phyloP scores from a whole-genome alignment of 192 early-diverging fungal species.

The Coemansia erecta region DNA sequence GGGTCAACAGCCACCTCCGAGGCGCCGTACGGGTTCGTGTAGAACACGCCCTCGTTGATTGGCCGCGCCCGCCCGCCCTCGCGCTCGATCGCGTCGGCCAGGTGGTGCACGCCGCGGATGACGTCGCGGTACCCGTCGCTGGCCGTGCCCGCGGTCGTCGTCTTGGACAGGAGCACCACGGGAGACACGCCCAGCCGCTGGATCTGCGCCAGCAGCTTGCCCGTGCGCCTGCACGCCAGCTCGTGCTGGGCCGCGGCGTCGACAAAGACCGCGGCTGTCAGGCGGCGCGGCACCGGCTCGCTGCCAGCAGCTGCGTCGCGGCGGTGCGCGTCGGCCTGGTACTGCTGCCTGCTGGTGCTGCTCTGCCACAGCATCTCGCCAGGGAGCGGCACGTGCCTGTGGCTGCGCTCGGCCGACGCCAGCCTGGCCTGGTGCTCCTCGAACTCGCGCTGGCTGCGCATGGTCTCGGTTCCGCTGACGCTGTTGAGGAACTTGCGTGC shows the following conservation, averaged over 20 bases:
- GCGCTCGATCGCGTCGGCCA: constrained; percentile 69
- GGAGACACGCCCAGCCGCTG: constrained; percentile 49
- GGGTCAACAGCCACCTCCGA: constrained; percentile 39
- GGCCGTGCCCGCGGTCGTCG: neutral
- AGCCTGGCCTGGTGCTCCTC: constrained; percentile 36
- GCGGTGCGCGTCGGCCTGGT: neutral
- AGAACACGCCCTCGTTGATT: constrained; percentile 66
- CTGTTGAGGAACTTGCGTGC: constrained; percentile 51
- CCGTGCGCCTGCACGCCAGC: constrained; percentile 12
- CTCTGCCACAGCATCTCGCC: constrained; percentile 13
- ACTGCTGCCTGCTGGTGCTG: neutral
- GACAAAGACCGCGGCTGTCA: constrained; percentile 36
- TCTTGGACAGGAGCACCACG: constrained; percentile 27
- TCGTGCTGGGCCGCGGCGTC: constrained; percentile 12
- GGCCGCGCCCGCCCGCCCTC: constrained; percentile 70
- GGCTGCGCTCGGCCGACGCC: constrained; percentile 12
- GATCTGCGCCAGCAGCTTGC: constrained; percentile 52
- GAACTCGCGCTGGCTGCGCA: constrained; percentile 45
- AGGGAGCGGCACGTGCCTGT: constrained; percentile 8
- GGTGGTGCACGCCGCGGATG: constrained; percentile 19
- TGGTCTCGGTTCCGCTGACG: constrained; percentile 41
- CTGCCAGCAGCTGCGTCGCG: neutral
- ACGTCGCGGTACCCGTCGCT: constrained; percentile 17
- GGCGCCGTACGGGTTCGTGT: constrained; percentile 17
- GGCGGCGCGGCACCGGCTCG: constrained; percentile 16